phyloP scores from a whole-genome alignment of 192 early-diverging fungal genomes.

The Backusella tarrabulga region DNA sequence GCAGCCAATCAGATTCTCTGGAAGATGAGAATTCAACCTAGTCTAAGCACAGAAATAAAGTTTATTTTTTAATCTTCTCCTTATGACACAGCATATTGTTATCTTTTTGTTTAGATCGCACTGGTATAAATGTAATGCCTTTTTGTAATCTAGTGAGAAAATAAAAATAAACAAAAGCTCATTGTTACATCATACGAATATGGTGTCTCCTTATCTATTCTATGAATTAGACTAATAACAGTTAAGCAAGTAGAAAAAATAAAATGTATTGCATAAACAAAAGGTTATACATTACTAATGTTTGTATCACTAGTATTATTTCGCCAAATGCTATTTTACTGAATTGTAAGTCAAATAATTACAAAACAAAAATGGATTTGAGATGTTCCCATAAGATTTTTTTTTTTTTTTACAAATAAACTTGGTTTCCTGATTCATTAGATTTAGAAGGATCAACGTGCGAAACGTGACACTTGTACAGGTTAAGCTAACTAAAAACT shows the following conservation, averaged over 20 bases:
- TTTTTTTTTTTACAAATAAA: not conserved
- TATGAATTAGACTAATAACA: not conserved
- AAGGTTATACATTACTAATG: not conserved
- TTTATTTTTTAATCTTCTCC: not conserved
- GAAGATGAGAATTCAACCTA: not conserved
- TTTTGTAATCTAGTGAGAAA: not conserved
- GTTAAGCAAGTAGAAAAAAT: not conserved
- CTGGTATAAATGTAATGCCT: not conserved
- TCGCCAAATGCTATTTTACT: not conserved
- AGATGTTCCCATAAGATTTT: not conserved
- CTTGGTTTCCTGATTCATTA: not conserved
- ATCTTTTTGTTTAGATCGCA: not conserved
- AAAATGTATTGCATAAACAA: not conserved
- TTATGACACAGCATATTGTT: not conserved
- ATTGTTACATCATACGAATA: not conserved
- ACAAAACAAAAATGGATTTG: not conserved
- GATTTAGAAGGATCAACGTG: not conserved
- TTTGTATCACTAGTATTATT: not conserved
- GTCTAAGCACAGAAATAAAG: slow-evolving; percentile 1
- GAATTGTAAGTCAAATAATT: not conserved
- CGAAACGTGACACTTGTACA: not conserved
- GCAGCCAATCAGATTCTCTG: not conserved
- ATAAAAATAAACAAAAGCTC: not conserved
- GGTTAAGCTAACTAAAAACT: not conserved
- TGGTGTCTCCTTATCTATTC: not conserved